Conservation (phyloP, 768 basidiomycete genomes). For the Collybia mongolica region DNA sequence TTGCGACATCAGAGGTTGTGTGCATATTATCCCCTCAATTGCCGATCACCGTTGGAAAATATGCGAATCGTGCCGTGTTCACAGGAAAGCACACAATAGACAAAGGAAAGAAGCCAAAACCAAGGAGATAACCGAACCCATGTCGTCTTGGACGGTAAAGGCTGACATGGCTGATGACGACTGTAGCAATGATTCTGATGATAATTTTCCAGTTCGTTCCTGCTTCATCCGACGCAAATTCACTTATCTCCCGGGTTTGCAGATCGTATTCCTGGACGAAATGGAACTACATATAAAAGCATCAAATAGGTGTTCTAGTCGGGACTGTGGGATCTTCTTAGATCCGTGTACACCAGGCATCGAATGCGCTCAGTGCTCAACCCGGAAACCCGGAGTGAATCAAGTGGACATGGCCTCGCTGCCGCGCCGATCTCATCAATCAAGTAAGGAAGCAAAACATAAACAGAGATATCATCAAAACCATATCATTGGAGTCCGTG, state of each 20-base stretch:
- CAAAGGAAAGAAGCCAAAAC: conserved; percentile 7
- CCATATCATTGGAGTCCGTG: background rate
- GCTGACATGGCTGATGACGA: background rate
- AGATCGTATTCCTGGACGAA: conserved; percentile 7
- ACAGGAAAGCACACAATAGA: conserved; percentile 16
- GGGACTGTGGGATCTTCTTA: conserved; percentile 22
- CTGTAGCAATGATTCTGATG: conserved; percentile 7
- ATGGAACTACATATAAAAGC: background rate
- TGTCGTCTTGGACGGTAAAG: background rate
- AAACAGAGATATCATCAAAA: background rate
- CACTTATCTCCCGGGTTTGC: conserved; percentile 3
- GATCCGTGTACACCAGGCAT: conserved; percentile 9
- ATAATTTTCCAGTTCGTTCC: conserved; percentile 6
- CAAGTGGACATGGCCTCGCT: conserved; percentile 6
- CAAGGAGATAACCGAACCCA: background rate
- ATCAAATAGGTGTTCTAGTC: conserved; percentile 17
- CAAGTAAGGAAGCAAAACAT: conserved; percentile 1
- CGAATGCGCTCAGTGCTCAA: conserved; percentile 27
- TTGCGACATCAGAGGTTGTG: conserved; percentile 33
- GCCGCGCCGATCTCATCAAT: background rate
- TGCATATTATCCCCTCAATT: conserved; percentile 30
- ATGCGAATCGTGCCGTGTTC: conserved; percentile 36
- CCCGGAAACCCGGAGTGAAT: conserved; percentile 16
- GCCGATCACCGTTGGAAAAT: conserved; percentile 38
- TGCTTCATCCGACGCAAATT: background rate